phyloP scores from a whole-genome alignment of 2,329 filamentous ascomycete species.

The Trichothecium roseum region DNA sequence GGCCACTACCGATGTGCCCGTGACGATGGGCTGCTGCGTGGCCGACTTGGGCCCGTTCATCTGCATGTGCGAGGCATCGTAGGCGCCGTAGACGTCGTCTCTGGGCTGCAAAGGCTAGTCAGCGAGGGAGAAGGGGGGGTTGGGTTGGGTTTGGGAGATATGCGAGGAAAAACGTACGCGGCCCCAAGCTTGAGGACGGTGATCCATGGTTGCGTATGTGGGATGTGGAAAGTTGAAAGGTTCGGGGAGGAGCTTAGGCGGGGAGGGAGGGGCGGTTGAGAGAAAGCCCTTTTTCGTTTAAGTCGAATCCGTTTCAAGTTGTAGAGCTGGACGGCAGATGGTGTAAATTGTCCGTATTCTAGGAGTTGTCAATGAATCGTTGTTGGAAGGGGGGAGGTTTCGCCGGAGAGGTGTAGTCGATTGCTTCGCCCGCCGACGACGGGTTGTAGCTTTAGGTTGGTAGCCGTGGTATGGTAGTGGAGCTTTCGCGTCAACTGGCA shows the following conservation, averaged over 20 bases:
- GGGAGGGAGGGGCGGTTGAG: background rate
- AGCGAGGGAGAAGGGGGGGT: background rate
- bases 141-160: too few relatives aligned
- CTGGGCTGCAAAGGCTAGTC: slow-evolving; percentile 68
- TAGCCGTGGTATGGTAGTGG: background rate
- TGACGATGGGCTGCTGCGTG: slow-evolving; percentile 88
- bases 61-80: slow-evolving; percentile 79
- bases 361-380: too few relatives aligned
- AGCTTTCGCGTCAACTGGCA: background rate
- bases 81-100: slow-evolving; percentile 93
- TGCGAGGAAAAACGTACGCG: slow-evolving; percentile 43
- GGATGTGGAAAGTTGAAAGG: slow-evolving; percentile 4
- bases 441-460: background rate
- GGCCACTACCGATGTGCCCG: slow-evolving; percentile 88
- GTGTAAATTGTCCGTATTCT: too few relatives aligned
- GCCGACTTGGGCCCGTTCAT: slow-evolving; percentile 63
- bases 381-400: too few relatives aligned
- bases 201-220: slow-evolving; percentile 55
- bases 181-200: slow-evolving; percentile 63
- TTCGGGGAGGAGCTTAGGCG: background rate
- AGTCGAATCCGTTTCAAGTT: too few relatives aligned
- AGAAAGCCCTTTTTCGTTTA: too few relatives aligned
- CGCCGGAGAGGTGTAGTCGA: background rate
- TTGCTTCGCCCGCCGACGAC: background rate
- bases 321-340: too few relatives aligned